Conservation (phyloP, 2,329 filamentous ascomycete genomes). For the Cytospora chrysosperma region DNA sequence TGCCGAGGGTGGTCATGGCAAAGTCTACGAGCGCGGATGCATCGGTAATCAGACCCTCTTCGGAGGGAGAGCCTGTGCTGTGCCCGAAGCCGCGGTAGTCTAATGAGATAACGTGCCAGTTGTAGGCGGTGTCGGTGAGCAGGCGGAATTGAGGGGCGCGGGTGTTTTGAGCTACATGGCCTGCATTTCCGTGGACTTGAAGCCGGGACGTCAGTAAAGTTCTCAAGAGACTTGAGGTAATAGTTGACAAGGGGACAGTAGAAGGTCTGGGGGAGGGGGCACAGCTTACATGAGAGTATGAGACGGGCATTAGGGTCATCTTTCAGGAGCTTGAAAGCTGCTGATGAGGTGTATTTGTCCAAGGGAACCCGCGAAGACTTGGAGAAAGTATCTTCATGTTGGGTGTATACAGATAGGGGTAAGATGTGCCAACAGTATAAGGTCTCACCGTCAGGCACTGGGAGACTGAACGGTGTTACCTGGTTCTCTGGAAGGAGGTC, state of each 20-base stretch:
- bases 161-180: conserved; percentile 76
- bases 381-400: conserved; percentile 62
- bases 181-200: conserved; percentile 60
- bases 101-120: conserved; percentile 79
- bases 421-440: conserved; percentile 91
- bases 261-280: not conserved
- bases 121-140: conserved; percentile 65
- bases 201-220: not conserved
- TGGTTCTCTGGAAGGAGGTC: conserved; percentile 65
- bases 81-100: conserved; percentile 89
- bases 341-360: conserved; percentile 52
- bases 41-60: conserved; percentile 78
- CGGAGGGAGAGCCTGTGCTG: conserved; percentile 76
- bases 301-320: conserved; percentile 63
- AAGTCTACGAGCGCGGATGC: conserved; percentile 72
- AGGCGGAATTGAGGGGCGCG: conserved; percentile 77
- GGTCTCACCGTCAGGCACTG: conserved; percentile 71
- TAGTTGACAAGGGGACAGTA: conserved; percentile 14
- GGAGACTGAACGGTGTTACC: conserved; percentile 79
- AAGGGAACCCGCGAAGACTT: conserved; percentile 22
- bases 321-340: conserved; percentile 60
- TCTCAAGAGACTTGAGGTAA: conserved; percentile 24
- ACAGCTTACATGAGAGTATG: conserved; percentile 60
- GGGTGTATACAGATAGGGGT: conserved; percentile 72
- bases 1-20: conserved; percentile 60